Evolutionary conservation across 129 eudicot genomes (phyloP).

Genomic region (Sambucus nigra): DNA sequence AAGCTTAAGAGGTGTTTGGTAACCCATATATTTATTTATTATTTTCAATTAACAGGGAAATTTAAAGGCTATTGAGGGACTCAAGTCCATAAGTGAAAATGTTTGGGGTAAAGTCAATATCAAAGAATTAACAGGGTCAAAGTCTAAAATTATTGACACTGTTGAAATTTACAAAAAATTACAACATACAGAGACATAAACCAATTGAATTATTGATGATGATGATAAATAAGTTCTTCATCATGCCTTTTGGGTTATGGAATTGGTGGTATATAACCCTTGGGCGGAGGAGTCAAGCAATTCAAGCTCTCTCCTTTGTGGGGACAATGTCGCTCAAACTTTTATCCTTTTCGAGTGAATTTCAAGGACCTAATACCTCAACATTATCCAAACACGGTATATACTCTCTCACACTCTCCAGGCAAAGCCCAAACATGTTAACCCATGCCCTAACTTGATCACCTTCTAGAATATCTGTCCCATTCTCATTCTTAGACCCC

Average conservation of each 20-base stretch:
- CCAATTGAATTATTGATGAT: too few species aligned
- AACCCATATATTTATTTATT: too few species aligned
- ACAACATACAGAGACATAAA: background rate
- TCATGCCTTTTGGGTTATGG: slow-evolving; percentile 90
- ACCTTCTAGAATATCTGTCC: slow-evolving; percentile 25
- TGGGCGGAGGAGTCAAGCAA: slow-evolving; percentile 82
- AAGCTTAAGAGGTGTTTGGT: too few species aligned
- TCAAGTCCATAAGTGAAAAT: too few species aligned
- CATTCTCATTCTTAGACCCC: slow-evolving; percentile 27
- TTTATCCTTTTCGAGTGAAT: slow-evolving; percentile 77
- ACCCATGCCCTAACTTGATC: slow-evolving; percentile 33
- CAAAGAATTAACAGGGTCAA: too few species aligned
- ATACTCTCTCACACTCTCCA: slow-evolving; percentile 67
- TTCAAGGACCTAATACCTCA: slow-evolving; percentile 50
- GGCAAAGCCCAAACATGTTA: slow-evolving; percentile 53
- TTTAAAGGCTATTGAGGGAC: too few species aligned
- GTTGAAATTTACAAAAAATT: too few species aligned
- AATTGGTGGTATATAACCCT: slow-evolving; percentile 60
- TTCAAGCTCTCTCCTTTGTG: slow-evolving; percentile 46
- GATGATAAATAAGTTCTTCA: slow-evolving; percentile 31
- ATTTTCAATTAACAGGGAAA: too few species aligned
- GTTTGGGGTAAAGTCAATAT: too few species aligned
- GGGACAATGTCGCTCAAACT: slow-evolving; percentile 90
- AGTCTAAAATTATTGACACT: too few species aligned
- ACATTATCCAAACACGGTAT: slow-evolving; percentile 90